Percentiles rank a stretch among this genome's conserved stretches.
These are phyloP conservation scores for Kernera saxatilis DNA, from an alignment of 345 rosid species.

Conservation along the genomic window DNA sequence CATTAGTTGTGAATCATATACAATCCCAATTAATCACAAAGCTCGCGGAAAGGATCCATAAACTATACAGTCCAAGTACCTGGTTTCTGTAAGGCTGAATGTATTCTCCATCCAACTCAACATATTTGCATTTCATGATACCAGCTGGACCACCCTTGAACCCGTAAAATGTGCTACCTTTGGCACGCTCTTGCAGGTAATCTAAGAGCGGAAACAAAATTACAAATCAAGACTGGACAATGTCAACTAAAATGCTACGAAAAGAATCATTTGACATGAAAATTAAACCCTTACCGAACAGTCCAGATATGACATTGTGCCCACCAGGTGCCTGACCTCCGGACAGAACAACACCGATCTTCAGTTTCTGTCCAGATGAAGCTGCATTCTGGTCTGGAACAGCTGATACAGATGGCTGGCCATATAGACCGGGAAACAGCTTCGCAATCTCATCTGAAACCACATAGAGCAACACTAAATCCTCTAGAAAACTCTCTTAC, in stretches of 20 bases:
- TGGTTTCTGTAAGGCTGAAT: constrained; percentile 88
- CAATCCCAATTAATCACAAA: neutral
- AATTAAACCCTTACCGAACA: constrained; percentile 56
- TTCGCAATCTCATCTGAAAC: constrained; percentile 75
- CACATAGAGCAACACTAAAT: neutral
- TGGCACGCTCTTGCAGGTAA: constrained; percentile 79
- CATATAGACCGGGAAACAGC: constrained; percentile 79
- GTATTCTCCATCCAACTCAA: constrained; percentile 66
- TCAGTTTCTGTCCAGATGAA: constrained; percentile 47
- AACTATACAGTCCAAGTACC: constrained; percentile 36
- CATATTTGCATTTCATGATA: constrained; percentile 90
- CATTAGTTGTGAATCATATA: neutral
- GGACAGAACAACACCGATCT: constrained; percentile 90
- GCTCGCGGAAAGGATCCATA: neutral
- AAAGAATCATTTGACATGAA: neutral
- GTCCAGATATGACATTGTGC: constrained; percentile 90
- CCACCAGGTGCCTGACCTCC: constrained; percentile 99
- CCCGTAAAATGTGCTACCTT: constrained; percentile 80
- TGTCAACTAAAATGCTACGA: neutral
- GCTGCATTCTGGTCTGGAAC: constrained; percentile 42
- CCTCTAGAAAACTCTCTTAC: neutral
- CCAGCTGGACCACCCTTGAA: constrained; percentile 99
- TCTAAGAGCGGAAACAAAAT: constrained; percentile 38
- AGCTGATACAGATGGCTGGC: constrained; percentile 73
- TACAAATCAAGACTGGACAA: neutral